A percentile compares a stretch with the other conserved stretches of the same genome.
Conservation (phyloP, 2,329 filamentous ascomycete species). For the Fonsecaea multimorphosa region DNA sequence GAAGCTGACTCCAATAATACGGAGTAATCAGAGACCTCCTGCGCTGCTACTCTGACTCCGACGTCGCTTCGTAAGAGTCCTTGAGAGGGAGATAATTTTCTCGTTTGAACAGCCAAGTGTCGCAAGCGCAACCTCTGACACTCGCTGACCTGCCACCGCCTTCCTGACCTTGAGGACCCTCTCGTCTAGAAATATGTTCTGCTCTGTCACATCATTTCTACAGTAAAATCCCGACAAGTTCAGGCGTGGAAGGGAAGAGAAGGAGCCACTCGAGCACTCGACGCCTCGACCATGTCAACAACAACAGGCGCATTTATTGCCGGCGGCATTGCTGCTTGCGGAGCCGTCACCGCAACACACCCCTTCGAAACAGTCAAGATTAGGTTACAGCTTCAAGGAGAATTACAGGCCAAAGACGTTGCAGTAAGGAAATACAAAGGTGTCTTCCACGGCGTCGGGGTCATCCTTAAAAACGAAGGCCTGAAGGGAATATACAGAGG, state of each 20-base stretch:
- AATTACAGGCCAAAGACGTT: constrained; percentile 84
- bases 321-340: constrained; percentile 94
- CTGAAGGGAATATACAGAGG: constrained; percentile 84
- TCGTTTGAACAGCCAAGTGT: neutral
- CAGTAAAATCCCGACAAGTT: constrained; percentile 14
- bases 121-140: constrained; percentile 3
- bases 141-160: constrained; percentile 22
- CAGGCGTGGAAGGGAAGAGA: constrained; percentile 8
- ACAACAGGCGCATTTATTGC: constrained; percentile 80
- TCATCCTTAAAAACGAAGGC: constrained; percentile 91
- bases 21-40: neutral
- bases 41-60: neutral
- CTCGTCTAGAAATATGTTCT: constrained; percentile 9
- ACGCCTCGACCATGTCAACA: constrained; percentile 34
- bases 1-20: neutral
- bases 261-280: neutral
- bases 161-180: neutral
- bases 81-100: constrained; percentile 5
- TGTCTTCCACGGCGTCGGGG: constrained; percentile 85
- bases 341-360: constrained; percentile 95
- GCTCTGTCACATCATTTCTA: neutral
- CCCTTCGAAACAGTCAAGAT: constrained; percentile 99
- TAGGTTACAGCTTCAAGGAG: constrained; percentile 95
- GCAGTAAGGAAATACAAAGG: constrained; percentile 89
- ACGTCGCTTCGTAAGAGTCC: constrained; percentile 9